phyloP scores from a whole-genome alignment of 805 yeast genomes.

The Saccharomycopsis fodiens region DNA sequence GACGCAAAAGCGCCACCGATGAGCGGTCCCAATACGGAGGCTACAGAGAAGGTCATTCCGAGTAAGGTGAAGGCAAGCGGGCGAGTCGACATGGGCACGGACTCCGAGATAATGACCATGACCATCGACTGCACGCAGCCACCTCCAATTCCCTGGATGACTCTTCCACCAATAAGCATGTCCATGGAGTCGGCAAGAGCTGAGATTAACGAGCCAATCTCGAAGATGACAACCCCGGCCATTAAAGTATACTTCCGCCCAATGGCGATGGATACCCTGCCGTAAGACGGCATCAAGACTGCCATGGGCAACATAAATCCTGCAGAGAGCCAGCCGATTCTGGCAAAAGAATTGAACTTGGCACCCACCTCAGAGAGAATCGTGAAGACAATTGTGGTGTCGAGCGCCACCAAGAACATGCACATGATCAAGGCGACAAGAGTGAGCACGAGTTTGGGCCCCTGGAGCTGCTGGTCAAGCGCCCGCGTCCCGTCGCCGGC shows the following conservation, averaged over 20 bases:
- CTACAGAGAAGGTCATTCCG: constrained; percentile 18
- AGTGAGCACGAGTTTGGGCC: neutral
- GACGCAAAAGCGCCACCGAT: constrained; percentile 60
- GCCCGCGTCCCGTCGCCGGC: constrained; percentile 1
- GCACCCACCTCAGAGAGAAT: constrained; percentile 42
- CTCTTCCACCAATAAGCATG: constrained; percentile 64
- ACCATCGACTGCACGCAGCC: constrained; percentile 57
- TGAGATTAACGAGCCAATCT: constrained; percentile 52
- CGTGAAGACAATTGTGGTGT: constrained; percentile 52
- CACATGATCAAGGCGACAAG: neutral
- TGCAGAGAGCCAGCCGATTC: constrained; percentile 52
- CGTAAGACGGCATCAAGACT: constrained; percentile 46
- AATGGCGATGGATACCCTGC: constrained; percentile 45
- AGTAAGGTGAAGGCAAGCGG: neutral
- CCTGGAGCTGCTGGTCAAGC: neutral
- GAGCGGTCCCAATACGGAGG: constrained; percentile 54
- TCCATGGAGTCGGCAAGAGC: constrained; percentile 50
- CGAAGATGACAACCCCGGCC: constrained; percentile 44
- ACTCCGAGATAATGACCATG: constrained; percentile 49
- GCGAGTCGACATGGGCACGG: neutral
- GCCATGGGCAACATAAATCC: constrained; percentile 51
- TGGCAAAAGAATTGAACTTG: constrained; percentile 41
- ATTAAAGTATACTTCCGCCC: constrained; percentile 49
- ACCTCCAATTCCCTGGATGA: constrained; percentile 64
- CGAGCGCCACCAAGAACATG: constrained; percentile 39